phyloP scores from a whole-genome alignment of 2,329 filamentous ascomycete species.

The Zymoseptoria passerinii region DNA sequence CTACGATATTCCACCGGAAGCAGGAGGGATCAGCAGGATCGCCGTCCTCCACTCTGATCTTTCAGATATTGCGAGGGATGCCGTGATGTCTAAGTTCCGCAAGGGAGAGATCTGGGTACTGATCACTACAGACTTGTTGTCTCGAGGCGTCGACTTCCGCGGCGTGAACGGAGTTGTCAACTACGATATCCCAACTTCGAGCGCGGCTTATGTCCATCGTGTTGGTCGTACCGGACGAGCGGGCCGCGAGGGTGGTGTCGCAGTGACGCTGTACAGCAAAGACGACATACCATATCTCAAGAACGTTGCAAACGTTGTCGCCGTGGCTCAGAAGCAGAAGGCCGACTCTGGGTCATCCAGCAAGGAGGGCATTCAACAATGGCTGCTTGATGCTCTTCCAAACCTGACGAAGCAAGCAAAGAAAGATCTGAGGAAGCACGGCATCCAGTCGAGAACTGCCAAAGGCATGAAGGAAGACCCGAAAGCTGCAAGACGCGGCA shows the following conservation, averaged over 20 bases:
- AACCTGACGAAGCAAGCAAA: conserved; percentile 75
- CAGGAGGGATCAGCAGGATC: conserved; percentile 74
- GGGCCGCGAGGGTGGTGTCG: conserved; percentile 76
- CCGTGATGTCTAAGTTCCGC: conserved; percentile 83
- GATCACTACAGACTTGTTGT: conserved; percentile 88
- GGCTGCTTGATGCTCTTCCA: conserved; percentile 81
- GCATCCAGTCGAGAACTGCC: conserved; percentile 61
- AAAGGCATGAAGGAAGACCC: conserved; percentile 32
- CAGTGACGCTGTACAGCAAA: conserved; percentile 90
- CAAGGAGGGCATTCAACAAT: conserved; percentile 61
- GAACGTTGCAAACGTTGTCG: conserved; percentile 87
- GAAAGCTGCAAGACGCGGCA: conserved; percentile 44
- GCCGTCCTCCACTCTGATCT: conserved; percentile 86
- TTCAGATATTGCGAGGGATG: conserved; percentile 63
- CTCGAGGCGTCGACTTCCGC: conserved; percentile 87
- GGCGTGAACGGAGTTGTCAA: conserved; percentile 95
- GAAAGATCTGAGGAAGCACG: conserved; percentile 71
- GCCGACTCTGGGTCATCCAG: conserved; percentile 28
- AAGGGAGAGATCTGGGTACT: conserved; percentile 91
- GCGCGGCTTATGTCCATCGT: conserved; percentile 85
- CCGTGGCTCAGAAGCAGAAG: conserved; percentile 65
- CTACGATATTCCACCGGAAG: conserved; percentile 86
- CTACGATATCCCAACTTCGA: conserved; percentile 90
- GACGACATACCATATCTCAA: conserved; percentile 88
- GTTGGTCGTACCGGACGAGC: conserved; percentile 86